These are phyloP conservation scores for Mesotaenium endlicherianum DNA, from an alignment of 139 green algal genomes.

Conservation along the genomic window DNA sequence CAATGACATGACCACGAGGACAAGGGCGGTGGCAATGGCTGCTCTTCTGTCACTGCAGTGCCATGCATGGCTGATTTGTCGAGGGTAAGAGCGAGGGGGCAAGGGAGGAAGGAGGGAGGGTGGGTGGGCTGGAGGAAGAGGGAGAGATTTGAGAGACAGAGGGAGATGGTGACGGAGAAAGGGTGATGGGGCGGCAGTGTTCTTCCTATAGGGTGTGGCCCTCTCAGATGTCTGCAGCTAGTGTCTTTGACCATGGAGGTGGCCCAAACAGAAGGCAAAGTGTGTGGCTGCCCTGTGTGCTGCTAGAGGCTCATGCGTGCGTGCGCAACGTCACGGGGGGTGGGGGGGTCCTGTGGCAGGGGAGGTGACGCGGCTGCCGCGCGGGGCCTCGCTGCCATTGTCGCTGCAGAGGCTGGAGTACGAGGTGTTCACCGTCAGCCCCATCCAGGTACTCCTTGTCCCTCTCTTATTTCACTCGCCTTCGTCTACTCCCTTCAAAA, in stretches of 20 bases:
- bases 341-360: conserved; percentile 13
- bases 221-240: background rate
- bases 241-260: background rate
- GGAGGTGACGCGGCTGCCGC: background rate
- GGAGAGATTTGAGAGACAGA: too few species aligned
- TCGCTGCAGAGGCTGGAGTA: conserved; percentile 25
- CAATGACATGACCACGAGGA: background rate
- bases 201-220: background rate
- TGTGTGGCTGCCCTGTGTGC: background rate
- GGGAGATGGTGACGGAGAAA: background rate
- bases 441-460: conserved; percentile 30
- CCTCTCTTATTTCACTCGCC: background rate
- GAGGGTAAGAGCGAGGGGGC: background rate
- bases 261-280: background rate
- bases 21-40: background rate
- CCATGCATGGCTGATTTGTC: background rate
- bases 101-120: background rate
- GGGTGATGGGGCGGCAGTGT: background rate
- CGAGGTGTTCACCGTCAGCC: conserved; percentile 37
- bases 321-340: background rate
- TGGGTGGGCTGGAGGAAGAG: too few species aligned
- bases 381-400: background rate
- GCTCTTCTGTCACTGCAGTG: too few species aligned
- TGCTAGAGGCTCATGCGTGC: background rate
- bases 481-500: background rate